Percentiles rank a stretch among this genome's conserved stretches.
Conservation (phyloP, 305 asterid species). For the Salvia sclarea region DNA sequence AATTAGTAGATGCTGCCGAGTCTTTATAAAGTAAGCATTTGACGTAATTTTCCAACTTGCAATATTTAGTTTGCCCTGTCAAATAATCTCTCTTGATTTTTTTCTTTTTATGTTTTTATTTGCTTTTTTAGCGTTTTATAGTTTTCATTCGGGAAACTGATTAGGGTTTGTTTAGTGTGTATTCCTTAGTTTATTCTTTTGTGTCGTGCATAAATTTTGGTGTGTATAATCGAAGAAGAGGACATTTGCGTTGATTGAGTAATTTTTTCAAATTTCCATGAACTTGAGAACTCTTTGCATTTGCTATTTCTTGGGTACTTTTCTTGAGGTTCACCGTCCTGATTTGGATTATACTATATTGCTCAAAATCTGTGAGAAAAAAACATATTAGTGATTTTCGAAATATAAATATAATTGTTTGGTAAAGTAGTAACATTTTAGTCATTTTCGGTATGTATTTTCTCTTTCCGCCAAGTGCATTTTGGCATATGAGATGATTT, state of each 20-base stretch:
- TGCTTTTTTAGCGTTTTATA: neutral
- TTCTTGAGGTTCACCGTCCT: neutral
- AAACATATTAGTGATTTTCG: too few species aligned
- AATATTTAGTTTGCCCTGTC: neutral
- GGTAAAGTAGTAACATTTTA: too few species aligned
- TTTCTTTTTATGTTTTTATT: neutral
- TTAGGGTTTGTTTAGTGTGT: constrained; percentile 8
- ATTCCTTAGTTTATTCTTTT: constrained; percentile 14
- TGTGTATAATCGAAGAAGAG: constrained; percentile 21
- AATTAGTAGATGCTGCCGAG: neutral
- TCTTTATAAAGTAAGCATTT: neutral
- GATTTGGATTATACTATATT: too few species aligned
- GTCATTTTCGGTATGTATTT: too few species aligned
- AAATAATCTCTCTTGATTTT: neutral
- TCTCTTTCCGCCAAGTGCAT: too few species aligned
- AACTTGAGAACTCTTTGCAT: neutral
- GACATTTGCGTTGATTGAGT: constrained; percentile 3
- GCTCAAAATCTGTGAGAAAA: too few species aligned
- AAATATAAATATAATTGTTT: too few species aligned
- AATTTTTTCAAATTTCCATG: neutral
- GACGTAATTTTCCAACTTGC: neutral
- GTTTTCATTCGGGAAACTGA: neutral
- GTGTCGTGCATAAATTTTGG: constrained; percentile 26
- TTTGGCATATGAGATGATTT: too few species aligned
- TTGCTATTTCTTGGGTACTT: neutral